A percentile compares a stretch with the other conserved stretches of the same genome.
phyloP scores from a whole-genome alignment of 2,329 filamentous ascomycete species.

The Lecanicillium sp. region DNA sequence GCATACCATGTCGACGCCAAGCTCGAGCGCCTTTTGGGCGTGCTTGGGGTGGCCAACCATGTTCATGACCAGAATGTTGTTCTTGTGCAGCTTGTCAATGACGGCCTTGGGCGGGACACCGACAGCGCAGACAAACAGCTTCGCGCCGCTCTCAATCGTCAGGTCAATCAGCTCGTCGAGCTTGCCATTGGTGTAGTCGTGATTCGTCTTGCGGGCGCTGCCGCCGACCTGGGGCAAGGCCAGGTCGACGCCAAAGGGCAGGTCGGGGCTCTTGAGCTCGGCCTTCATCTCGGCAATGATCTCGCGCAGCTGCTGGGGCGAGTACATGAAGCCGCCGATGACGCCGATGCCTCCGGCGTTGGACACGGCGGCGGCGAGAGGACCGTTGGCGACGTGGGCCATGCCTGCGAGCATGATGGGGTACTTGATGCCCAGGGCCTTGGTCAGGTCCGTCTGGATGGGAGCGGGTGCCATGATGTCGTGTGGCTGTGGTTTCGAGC shows the following conservation, averaged over 20 bases:
- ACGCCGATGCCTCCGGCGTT: slow-evolving; percentile 82
- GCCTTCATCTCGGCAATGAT: slow-evolving; percentile 84
- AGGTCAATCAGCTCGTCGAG: slow-evolving; percentile 84
- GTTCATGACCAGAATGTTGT: slow-evolving; percentile 85
- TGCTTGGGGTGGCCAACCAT: slow-evolving; percentile 97
- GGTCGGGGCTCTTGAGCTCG: slow-evolving; percentile 53
- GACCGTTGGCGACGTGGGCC: slow-evolving; percentile 74
- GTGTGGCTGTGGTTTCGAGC: not conserved
- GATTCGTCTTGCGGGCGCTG: slow-evolving; percentile 78
- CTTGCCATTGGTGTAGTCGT: slow-evolving; percentile 88
- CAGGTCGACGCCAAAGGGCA: slow-evolving; percentile 87
- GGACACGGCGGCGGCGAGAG: slow-evolving; percentile 79
- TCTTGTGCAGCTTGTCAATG: slow-evolving; percentile 68
- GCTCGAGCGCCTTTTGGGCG: slow-evolving; percentile 76
- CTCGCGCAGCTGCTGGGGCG: slow-evolving; percentile 62
- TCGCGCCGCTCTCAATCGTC: slow-evolving; percentile 74
- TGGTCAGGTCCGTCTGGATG: slow-evolving; percentile 70
- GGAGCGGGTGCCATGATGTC: slow-evolving; percentile 36
- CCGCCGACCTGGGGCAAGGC: slow-evolving; percentile 85
- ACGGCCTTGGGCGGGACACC: slow-evolving; percentile 73
- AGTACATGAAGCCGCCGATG: slow-evolving; percentile 65
- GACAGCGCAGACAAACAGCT: slow-evolving; percentile 79
- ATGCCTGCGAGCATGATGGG: slow-evolving; percentile 90
- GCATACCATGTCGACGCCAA: slow-evolving; percentile 85
- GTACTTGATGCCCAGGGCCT: slow-evolving; percentile 74